Evolutionary conservation across 2,329 filamentous ascomycete species (phyloP), one percentile per base, ranked within the genome.

Genomic region (Xylariales sp.): DNA sequence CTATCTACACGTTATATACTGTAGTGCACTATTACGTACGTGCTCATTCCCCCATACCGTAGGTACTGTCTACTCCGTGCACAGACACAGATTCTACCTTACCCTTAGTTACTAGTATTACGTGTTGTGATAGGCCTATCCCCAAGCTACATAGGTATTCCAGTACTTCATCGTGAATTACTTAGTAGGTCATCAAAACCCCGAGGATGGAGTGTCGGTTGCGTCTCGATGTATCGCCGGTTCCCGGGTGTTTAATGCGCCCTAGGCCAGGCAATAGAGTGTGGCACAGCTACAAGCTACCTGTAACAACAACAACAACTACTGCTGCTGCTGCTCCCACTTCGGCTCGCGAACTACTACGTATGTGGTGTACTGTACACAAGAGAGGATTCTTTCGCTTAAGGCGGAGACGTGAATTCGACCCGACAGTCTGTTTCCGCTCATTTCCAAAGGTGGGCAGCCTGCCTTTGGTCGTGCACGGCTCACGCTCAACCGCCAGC

Each of bases 341-440:
- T 18, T 28, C 36, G 23, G 28, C 14, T 28, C 39, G 28, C 12
- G 34, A 6, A 36, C 34, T 56, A 10, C 39, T 18, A 50, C 8
- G 12, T 39, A 10, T 39, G 36, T 39, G 36, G 12, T 32, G 10
- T 50, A 28, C 6, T 45, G 53, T 18, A 53, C 14, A 10, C 18
- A 36, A 18, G 46, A 55, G 53, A 60, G 28, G 58, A 50, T 59
- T 59, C 48, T 34, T 57, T 57, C 52, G 56, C 52, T 48, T 55
- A 30, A 36, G 48, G 41, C 61, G 49, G 55, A 59, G 53, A 52
- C n/a, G 45, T 53, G 45, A 62, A 58, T 43, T 43, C 16, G 61
- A 61, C 62, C 66, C 66, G 62, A 62, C 62, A 57, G 45, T 68
- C 48, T 65, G 57, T 62, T 62, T 52, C 55, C 39, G 36, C 28